These are phyloP conservation scores for Cardamine chenopodiifolia DNA, from an alignment of 345 rosid species.

Conservation along the genomic window DNA sequence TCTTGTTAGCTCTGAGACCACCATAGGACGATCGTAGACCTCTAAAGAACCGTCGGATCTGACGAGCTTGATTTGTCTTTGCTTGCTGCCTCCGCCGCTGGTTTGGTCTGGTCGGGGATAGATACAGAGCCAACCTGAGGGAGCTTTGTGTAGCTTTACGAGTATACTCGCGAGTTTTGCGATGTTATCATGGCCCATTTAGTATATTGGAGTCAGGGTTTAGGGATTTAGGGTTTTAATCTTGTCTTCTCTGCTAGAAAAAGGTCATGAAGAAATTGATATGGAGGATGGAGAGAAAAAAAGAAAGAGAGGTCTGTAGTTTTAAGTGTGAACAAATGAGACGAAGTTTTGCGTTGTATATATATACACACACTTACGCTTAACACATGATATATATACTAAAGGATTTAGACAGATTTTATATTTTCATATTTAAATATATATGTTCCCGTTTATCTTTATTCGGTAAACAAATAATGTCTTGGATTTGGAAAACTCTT, in stretches of 20 bases:
- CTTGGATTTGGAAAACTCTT: not conserved
- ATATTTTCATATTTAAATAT: not conserved
- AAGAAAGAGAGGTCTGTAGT: not conserved
- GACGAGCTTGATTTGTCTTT: conserved; percentile 56
- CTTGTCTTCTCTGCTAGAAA: conserved; percentile 6
- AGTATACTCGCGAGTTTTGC: conserved; percentile 37
- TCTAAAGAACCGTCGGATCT: conserved; percentile 65
- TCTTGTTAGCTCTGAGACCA: conserved; percentile 58
- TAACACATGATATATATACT: not conserved
- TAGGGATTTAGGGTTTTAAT: conserved; percentile 4
- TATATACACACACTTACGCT: conserved; percentile 8
- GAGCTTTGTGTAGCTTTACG: conserved; percentile 39
- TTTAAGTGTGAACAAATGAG: conserved; percentile 37
- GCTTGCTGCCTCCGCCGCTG: not conserved
- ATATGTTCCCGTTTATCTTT: not conserved
- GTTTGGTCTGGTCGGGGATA: conserved; percentile 25
- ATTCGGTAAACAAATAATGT: not conserved
- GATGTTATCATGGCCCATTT: conserved; percentile 42
- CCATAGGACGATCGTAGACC: conserved; percentile 60
- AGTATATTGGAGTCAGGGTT: too few relatives aligned
- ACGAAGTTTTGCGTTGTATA: conserved; percentile 33
- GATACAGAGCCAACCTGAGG: conserved; percentile 41
- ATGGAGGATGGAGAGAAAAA: not conserved
- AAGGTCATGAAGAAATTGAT: conserved; percentile 16
- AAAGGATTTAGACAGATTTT: not conserved